Conservation (phyloP, 768 basidiomycete species). For the Russula griseocarnosa region DNA sequence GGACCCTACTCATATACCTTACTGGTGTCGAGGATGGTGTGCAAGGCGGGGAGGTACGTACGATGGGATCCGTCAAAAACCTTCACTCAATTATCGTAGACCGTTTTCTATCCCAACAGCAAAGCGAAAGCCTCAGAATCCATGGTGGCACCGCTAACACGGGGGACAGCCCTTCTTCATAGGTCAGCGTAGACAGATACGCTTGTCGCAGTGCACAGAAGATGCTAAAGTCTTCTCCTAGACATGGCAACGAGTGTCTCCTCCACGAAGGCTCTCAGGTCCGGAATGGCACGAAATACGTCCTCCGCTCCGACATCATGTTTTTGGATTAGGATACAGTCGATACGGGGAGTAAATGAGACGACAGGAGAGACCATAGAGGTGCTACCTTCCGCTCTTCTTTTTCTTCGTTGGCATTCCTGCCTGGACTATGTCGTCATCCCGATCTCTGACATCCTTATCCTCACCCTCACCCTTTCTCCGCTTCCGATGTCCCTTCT, state of each 20-base stretch:
- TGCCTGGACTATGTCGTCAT: slow-evolving; percentile 89
- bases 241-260: slow-evolving; percentile 70
- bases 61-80: background rate
- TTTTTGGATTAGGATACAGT: slow-evolving; percentile 42
- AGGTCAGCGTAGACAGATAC: slow-evolving; percentile 39
- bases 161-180: slow-evolving; percentile 65
- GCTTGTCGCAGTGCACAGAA: background rate
- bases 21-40: slow-evolving; percentile 71
- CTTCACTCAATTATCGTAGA: slow-evolving; percentile 40
- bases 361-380: slow-evolving; percentile 6
- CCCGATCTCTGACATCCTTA: slow-evolving; percentile 78
- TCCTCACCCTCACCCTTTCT: slow-evolving; percentile 46
- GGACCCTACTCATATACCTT: slow-evolving; percentile 73
- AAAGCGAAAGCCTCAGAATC: slow-evolving; percentile 46
- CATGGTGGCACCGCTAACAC: slow-evolving; percentile 50
- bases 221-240: slow-evolving; percentile 30
- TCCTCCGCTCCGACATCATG: slow-evolving; percentile 70
- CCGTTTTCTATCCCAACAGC: slow-evolving; percentile 62
- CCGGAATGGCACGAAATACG: slow-evolving; percentile 60
- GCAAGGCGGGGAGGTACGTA: slow-evolving; percentile 60
- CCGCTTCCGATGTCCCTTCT: slow-evolving; percentile 48
- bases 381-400: slow-evolving; percentile 43
- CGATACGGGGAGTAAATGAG: background rate
- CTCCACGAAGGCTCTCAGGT: slow-evolving; percentile 69
- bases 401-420: slow-evolving; percentile 73